Evolutionary conservation across 345 rosid species (phyloP).

Genomic region (Excoecaria cochinchinensis): DNA sequence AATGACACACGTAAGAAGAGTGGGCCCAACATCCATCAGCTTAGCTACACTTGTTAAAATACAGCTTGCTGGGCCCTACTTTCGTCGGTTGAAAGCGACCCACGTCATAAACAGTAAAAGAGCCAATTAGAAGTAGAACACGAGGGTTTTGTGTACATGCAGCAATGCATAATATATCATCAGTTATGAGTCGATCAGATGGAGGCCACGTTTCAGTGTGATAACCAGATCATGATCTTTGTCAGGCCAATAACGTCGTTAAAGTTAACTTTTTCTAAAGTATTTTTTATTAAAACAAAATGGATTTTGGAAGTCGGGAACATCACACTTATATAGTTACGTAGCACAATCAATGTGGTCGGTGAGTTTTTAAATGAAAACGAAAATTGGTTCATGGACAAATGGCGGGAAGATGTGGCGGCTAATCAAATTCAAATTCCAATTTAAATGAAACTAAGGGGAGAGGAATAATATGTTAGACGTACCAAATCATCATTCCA

Average conservation of each 20-base stretch:
- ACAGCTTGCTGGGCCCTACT: background rate
- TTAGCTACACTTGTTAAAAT: background rate
- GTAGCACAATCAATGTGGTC: too few species aligned
- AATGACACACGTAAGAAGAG: background rate
- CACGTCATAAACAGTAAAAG: background rate
- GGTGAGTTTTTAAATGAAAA: background rate
- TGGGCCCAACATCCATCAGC: background rate
- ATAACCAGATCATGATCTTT: too few species aligned
- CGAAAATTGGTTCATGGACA: background rate
- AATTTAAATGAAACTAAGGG: background rate
- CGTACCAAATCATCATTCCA: too few species aligned
- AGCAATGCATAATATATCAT: too few species aligned
- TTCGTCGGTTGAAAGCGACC: conserved; percentile 12
- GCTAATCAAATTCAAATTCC: background rate
- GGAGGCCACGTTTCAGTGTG: background rate
- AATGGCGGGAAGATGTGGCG: conserved; percentile 13
- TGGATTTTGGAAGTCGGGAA: background rate
- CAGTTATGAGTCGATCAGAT: background rate
- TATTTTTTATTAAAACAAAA: too few species aligned
- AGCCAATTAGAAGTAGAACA: background rate
- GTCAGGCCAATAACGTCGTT: too few species aligned
- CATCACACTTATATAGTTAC: too few species aligned
- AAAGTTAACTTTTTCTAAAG: too few species aligned
- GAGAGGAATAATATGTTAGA: too few species aligned
- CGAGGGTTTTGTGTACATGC: too few species aligned